Evolutionary conservation across 2,329 filamentous ascomycete species (phyloP), one percentile per base, ranked within the genome.

Genomic region (Cercospora zeae-maydis): DNA sequence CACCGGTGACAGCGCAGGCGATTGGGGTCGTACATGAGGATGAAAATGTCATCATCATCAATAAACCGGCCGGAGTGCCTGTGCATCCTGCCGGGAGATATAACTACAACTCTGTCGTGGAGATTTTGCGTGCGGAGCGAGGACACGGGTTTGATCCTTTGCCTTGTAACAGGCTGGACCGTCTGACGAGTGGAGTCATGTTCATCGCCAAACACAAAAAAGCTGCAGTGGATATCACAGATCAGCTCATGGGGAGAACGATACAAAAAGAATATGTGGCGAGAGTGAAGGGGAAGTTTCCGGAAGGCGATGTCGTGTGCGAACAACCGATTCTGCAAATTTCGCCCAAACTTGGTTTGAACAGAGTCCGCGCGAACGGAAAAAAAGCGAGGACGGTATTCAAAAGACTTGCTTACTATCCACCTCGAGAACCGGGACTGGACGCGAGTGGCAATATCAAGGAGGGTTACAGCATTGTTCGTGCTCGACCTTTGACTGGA

Each of bases 201-300:
- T 99, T 99, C 76, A 88, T 99, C 70, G 95, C 89, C 30, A 99
- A 99, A 78, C 87, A 91, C 66, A 83, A 88, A 37, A 85, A 87
- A 71, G 91, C 90, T 0, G 93, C 95, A 0, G 91, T 93, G 67
- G 82, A 82, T 33, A 83, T 99, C 69, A 87, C 88, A 59, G 79
- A 83, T 45, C 90, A 96, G 76, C 91, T 99, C 63, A 85, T 87
- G 68, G 84, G 84, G 4, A 84, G 95, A 36, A 93, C 89, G 0
- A 91, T 99, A 37, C 88, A 92, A 70, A 99, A 99, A 75, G 95
- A 99, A 76, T 99, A 99, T 73, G 82, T 99, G 24, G 93, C 93
- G 2, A 85, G 95, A 39, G 95, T 98, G 9, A 90, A 90, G 67
- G 95, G 95, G 56, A 85, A 91, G 71, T 99, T 99, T 72, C 93